These are phyloP conservation scores for Ensete ventricosum DNA, from an alignment of 176 grass and related monocot genomes.

Conservation along the genomic window DNA sequence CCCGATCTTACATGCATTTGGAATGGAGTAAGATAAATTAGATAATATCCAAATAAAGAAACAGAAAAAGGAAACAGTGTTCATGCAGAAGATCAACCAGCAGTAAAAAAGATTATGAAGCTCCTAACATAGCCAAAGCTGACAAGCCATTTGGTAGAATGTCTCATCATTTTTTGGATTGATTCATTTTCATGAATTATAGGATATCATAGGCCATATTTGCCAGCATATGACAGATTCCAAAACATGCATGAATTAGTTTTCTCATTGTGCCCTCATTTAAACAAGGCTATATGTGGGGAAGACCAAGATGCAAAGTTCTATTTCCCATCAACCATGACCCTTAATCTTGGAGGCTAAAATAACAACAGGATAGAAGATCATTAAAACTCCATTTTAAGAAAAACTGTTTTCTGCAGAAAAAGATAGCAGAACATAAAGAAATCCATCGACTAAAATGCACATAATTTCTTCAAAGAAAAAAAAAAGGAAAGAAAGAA, in stretches of 20 bases:
- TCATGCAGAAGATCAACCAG: background rate
- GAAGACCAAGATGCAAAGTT: background rate
- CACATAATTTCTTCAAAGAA: background rate
- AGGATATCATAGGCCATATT: background rate
- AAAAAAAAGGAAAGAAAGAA: background rate
- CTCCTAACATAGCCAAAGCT: too few species aligned
- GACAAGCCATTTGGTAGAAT: background rate
- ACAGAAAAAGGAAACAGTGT: background rate
- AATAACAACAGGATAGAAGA: background rate
- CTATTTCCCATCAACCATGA: background rate
- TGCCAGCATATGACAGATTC: background rate
- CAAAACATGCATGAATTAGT: background rate
- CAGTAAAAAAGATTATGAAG: background rate
- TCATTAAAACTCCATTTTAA: background rate
- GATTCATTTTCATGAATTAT: background rate
- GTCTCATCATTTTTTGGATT: background rate
- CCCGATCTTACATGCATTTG: slow-evolving; percentile 21
- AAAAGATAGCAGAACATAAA: background rate
- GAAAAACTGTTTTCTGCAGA: background rate
- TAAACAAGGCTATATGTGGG: background rate
- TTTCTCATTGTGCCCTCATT: background rate
- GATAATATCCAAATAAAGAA: background rate
- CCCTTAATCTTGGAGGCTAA: too few species aligned
- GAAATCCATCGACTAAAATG: background rate
- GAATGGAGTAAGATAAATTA: background rate